A percentile compares a stretch with the other conserved stretches of the same genome.
Conservation (phyloP, 1,139 yeast species). For the Taiozyma sp. region DNA sequence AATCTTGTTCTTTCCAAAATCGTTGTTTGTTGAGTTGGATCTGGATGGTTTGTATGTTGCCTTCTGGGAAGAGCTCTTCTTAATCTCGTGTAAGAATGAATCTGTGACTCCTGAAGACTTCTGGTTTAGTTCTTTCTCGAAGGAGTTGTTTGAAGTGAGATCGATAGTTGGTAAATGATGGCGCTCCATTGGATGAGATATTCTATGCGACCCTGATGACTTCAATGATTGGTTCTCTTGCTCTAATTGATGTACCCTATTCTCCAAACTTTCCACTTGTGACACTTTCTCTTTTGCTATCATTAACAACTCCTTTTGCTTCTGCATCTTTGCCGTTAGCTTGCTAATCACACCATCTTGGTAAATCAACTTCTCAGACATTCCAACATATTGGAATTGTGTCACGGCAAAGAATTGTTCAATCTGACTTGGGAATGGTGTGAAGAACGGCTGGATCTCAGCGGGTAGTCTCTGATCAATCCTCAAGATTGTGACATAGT, state of each 20-base stretch:
- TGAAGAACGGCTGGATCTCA: conserved; percentile 18
- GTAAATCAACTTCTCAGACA: conserved; percentile 14
- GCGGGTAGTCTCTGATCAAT: conserved; percentile 15
- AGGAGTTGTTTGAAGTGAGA: conserved; percentile 11
- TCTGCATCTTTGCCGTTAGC: conserved; percentile 13
- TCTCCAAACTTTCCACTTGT: conserved; percentile 12
- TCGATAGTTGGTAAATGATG: conserved; percentile 15
- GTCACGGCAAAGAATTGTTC: conserved; percentile 20
- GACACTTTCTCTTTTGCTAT: conserved; percentile 19
- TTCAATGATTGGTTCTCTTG: conserved; percentile 9
- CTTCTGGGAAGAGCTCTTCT: conserved; percentile 15
- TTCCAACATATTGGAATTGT: conserved; percentile 19
- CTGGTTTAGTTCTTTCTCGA: conserved; percentile 4
- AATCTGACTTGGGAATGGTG: conserved; percentile 18
- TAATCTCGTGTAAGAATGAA: conserved; percentile 17
- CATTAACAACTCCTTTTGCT: conserved; percentile 17
- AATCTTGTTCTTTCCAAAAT: conserved; percentile 13
- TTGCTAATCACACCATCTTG: conserved; percentile 11
- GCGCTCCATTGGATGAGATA: not conserved
- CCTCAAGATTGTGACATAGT: conserved; percentile 14
- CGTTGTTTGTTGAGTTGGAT: conserved; percentile 2
- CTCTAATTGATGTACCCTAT: conserved; percentile 9
- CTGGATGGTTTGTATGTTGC: conserved; percentile 1
- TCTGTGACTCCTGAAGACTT: conserved; percentile 5
- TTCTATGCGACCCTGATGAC: not conserved